Evolutionary conservation across 2,329 filamentous ascomycete species (phyloP).

Genomic region (Cladosporium halotolerans): DNA sequence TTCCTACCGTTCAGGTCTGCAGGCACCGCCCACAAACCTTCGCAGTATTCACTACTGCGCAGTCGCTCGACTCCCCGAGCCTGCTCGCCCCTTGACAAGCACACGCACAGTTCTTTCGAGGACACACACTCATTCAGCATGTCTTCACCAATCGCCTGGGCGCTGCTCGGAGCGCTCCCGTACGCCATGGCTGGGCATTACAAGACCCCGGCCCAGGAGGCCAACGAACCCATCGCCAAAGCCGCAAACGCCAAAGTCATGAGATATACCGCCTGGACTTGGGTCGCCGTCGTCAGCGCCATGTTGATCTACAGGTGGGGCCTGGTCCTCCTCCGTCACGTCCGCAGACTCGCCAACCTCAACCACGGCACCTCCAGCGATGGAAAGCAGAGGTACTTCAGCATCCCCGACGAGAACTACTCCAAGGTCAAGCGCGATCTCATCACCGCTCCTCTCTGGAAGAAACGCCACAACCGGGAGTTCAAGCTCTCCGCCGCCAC

Average conservation of each 20-base stretch:
- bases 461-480: slow-evolving; percentile 45
- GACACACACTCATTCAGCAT: slow-evolving; percentile 1
- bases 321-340: slow-evolving; percentile 57
- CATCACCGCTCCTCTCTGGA: slow-evolving; percentile 43
- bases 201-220: slow-evolving; percentile 5
- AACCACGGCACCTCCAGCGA: slow-evolving; percentile 58
- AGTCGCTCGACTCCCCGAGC: neutral
- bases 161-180: slow-evolving; percentile 11
- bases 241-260: slow-evolving; percentile 27
- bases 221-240: slow-evolving; percentile 7
- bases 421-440: slow-evolving; percentile 42
- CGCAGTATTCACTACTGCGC: neutral
- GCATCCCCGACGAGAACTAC: slow-evolving; percentile 50
- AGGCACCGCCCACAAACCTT: neutral
- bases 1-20: slow-evolving; percentile 1
- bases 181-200: slow-evolving; percentile 9
- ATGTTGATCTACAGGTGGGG: slow-evolving; percentile 63
- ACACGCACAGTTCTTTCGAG: neutral
- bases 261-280: slow-evolving; percentile 39
- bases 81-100: neutral
- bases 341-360: slow-evolving; percentile 68
- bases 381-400: slow-evolving; percentile 65
- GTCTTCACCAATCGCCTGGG: slow-evolving; percentile 1
- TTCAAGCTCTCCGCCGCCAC: slow-evolving; percentile 45
- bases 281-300: slow-evolving; percentile 56